phyloP scores from a whole-genome alignment of 768 basidiomycete species.

The Mycena haematopus region DNA sequence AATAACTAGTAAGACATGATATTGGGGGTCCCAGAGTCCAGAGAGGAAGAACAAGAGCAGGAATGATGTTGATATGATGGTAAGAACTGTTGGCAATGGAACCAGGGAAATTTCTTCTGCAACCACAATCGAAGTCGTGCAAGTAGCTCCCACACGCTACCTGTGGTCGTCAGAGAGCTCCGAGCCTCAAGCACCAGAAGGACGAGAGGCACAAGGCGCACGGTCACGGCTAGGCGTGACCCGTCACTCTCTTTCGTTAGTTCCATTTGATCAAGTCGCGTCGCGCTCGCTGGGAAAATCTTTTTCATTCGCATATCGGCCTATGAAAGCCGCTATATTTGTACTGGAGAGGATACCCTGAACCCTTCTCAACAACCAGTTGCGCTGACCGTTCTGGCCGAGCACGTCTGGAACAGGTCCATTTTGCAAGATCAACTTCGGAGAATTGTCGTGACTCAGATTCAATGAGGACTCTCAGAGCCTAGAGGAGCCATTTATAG shows the following conservation, averaged over 20 bases:
- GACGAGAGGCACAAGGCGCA: constrained; percentile 1
- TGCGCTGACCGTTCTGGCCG: too few relatives aligned
- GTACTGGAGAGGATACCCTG: too few relatives aligned
- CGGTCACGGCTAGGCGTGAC: background rate
- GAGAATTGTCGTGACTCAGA: too few relatives aligned
- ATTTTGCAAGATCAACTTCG: too few relatives aligned
- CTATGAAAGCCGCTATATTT: too few relatives aligned
- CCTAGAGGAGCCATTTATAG: too few relatives aligned
- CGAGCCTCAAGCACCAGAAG: background rate
- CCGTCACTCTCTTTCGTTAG: background rate
- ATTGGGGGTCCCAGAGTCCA: constrained; percentile 11
- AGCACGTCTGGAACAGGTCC: too few relatives aligned
- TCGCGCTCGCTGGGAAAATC: background rate
- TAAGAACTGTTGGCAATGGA: background rate
- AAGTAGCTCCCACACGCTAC: constrained; percentile 16
- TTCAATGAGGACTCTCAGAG: too few relatives aligned
- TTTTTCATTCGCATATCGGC: background rate
- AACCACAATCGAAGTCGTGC: constrained; percentile 3
- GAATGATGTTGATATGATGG: constrained; percentile 28
- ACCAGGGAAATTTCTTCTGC: constrained; percentile 4
- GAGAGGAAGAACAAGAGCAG: constrained; percentile 23
- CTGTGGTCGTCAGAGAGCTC: constrained; percentile 11
- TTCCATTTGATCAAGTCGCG: constrained; percentile 10
- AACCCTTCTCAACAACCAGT: too few relatives aligned
- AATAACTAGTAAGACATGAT: constrained; percentile 23